Conservation (phyloP, 2,329 filamentous ascomycete species). For the Intubia oerlemansii region DNA sequence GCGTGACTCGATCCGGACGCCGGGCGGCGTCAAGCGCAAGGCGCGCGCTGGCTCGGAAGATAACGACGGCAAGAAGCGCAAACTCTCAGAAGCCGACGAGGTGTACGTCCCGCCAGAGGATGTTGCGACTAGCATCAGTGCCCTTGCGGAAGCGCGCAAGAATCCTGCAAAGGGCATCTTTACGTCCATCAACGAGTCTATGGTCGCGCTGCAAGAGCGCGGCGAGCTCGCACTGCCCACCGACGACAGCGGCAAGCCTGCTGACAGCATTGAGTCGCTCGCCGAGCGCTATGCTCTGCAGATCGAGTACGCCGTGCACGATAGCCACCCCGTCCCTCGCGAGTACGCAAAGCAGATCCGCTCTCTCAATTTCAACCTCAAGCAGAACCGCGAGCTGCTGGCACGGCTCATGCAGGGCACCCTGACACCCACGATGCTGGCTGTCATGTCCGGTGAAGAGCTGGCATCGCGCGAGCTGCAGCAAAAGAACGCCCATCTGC, state of each 20-base stretch:
- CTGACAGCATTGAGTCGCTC: too few relatives aligned
- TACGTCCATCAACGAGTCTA: slow-evolving; percentile 44
- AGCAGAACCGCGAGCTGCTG: slow-evolving; percentile 64
- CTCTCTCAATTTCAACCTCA: slow-evolving; percentile 66
- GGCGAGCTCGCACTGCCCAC: slow-evolving; percentile 38
- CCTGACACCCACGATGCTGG: slow-evolving; percentile 53
- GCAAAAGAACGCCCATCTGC: slow-evolving; percentile 52
- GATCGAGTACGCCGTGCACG: slow-evolving; percentile 52
- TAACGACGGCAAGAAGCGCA: slow-evolving; percentile 27
- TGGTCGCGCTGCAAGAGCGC: slow-evolving; percentile 45
- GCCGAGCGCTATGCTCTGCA: slow-evolving; percentile 53
- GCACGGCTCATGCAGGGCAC: slow-evolving; percentile 52
- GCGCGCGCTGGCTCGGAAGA: slow-evolving; percentile 33
- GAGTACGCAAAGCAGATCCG: slow-evolving; percentile 45
- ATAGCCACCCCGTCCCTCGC: slow-evolving; percentile 28
- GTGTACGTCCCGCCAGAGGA: slow-evolving; percentile 28
- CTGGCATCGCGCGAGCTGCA: slow-evolving; percentile 85
- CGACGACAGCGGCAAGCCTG: too few relatives aligned
- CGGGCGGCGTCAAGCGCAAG: slow-evolving; percentile 27
- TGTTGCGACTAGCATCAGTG: slow-evolving; percentile 25
- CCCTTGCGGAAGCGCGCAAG: slow-evolving; percentile 42
- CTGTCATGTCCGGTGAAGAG: slow-evolving; percentile 75
- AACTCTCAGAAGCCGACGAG: slow-evolving; percentile 29
- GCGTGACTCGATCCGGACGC: slow-evolving; percentile 8
- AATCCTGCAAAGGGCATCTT: slow-evolving; percentile 48